Percentiles rank a stretch among this genome's conserved stretches.
These are phyloP conservation scores for Dendrobium nobile DNA, from an alignment of 106 monocot species.

Conservation along the genomic window DNA sequence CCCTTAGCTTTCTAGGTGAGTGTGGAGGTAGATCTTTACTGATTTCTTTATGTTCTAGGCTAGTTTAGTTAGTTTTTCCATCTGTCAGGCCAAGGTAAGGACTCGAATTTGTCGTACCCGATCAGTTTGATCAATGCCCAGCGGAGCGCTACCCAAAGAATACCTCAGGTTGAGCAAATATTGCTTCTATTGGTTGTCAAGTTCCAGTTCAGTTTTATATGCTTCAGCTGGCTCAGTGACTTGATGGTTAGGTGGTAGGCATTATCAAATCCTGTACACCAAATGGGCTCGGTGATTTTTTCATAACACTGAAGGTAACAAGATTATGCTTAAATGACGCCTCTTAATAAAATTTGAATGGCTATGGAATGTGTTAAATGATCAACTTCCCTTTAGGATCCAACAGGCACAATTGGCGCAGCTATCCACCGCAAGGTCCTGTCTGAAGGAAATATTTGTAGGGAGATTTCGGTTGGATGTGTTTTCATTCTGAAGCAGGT, in stretches of 20 bases:
- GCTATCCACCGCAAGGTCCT: constrained; percentile 53
- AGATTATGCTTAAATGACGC: too few species aligned
- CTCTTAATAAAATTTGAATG: background rate
- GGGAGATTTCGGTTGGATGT: constrained; percentile 60
- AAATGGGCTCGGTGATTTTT: constrained; percentile 71
- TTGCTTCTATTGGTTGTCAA: background rate
- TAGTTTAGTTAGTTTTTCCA: background rate
- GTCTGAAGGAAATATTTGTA: constrained; percentile 26
- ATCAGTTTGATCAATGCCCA: constrained; percentile 35
- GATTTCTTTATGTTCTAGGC: background rate
- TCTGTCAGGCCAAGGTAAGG: constrained; percentile 7
- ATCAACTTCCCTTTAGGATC: constrained; percentile 45
- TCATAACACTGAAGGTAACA: constrained; percentile 63
- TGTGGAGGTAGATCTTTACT: background rate
- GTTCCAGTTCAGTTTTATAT: background rate
- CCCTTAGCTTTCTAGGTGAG: constrained; percentile 43
- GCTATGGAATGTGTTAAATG: background rate
- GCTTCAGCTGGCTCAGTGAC: background rate
- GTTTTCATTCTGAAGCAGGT: constrained; percentile 80
- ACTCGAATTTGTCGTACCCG: background rate
- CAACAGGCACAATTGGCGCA: constrained; percentile 70
- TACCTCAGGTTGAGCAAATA: constrained; percentile 28
- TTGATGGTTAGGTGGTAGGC: constrained; percentile 52
- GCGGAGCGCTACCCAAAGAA: constrained; percentile 1
- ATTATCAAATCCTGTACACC: constrained; percentile 55